Conservation (phyloP, 2,329 filamentous ascomycete species). For the Paecilomyces formosus region DNA sequence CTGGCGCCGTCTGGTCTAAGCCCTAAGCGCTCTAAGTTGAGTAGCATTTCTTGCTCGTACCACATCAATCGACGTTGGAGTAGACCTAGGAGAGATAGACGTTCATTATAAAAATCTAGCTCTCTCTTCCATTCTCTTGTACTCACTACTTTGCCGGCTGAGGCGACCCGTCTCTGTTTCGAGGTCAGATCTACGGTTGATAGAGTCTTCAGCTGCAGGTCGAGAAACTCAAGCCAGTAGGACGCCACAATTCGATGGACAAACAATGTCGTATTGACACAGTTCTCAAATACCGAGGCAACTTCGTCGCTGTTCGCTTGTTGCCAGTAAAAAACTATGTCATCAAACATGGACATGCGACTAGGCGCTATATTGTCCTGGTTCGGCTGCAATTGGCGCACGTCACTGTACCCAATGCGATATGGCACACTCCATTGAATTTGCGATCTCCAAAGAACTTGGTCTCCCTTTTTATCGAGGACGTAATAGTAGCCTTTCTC, state of each 20-base stretch:
- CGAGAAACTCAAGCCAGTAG: background rate
- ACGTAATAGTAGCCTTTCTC: background rate
- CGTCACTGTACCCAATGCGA: background rate
- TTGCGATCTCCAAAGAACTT: background rate
- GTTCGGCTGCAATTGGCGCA: background rate
- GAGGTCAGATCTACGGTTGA: background rate
- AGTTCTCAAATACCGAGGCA: background rate
- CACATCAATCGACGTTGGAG: background rate
- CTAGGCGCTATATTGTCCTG: background rate
- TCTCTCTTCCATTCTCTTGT: background rate
- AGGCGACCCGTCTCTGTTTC: background rate
- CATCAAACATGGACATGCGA: background rate
- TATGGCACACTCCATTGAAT: background rate
- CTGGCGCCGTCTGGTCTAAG: background rate
- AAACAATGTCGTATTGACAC: background rate
- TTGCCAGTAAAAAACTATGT: background rate
- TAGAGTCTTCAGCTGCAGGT: background rate
- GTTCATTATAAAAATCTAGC: background rate
- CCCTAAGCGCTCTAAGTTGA: background rate
- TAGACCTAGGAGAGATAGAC: background rate
- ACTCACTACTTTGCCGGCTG: background rate
- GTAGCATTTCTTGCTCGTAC: background rate
- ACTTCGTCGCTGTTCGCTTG: background rate
- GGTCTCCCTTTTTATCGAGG: background rate
- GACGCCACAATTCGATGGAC: background rate